phyloP scores from a whole-genome alignment of 352 stramenopile species.

The Elongisporangium undulatum region DNA sequence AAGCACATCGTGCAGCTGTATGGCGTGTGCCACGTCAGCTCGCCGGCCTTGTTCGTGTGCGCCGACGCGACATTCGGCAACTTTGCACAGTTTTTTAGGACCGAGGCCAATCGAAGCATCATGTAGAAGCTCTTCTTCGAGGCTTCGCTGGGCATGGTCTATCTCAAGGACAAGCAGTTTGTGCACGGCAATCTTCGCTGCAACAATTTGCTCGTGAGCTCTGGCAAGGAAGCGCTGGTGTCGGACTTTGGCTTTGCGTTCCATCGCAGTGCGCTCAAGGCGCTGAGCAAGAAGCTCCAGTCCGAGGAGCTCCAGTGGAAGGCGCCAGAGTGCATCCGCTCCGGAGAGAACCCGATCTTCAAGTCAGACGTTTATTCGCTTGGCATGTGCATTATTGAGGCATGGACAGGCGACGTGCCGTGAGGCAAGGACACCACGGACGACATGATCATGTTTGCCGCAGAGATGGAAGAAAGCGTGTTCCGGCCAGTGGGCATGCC shows the following conservation, averaged over 20 bases:
- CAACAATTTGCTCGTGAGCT: constrained; percentile 23
- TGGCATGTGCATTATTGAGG: constrained; percentile 26
- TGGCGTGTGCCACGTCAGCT: constrained; percentile 34
- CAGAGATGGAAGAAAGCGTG: no score
- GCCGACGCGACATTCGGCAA: constrained; percentile 35
- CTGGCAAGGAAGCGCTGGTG: constrained; percentile 14
- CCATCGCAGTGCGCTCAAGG: constrained; percentile 14
- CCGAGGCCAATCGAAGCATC: constrained; percentile 17
- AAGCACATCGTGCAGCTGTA: constrained; percentile 35
- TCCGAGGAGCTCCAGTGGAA: constrained; percentile 13
- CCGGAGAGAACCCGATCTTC: constrained; percentile 5
- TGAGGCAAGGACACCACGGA: constrained; percentile 19
- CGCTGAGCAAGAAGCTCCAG: constrained; percentile 19
- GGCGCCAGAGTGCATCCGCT: constrained; percentile 13
- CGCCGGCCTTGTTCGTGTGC: constrained; percentile 26
- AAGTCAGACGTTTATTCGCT: constrained; percentile 25
- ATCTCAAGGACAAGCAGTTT: constrained; percentile 21
- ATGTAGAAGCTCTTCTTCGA: constrained; percentile 32
- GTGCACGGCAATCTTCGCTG: constrained; percentile 25
- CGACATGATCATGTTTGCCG: constrained; percentile 27
- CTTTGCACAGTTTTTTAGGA: constrained; percentile 29
- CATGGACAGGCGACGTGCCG: constrained; percentile 7
- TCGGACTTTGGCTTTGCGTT: constrained; percentile 29
- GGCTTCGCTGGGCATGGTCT: constrained; percentile 21
- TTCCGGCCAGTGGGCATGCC: no score